Base-by-base conservation (phyloP, 306 rosid genomes). In the Elaeagnus macrophylla region DNA sequence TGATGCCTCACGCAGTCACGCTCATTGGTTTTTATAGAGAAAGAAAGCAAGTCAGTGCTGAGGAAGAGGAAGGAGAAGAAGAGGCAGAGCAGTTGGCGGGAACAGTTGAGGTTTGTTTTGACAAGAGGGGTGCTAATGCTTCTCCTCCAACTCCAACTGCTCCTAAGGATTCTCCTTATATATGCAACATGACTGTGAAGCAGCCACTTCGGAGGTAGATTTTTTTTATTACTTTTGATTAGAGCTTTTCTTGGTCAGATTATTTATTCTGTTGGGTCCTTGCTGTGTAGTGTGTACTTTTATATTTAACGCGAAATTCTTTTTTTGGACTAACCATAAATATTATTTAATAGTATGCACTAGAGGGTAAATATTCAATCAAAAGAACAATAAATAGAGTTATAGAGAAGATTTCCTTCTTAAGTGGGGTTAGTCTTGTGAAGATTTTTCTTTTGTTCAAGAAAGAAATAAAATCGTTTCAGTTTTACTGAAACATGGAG, bases 21-120 rank as follows among this genome's bases (percentile, higher is more conserved):
- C 83, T 91, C 51, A 60, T 91, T 41, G 97, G 82, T 18, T 86
- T 84, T 66, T 86, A 76, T 56, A 91, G 62, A 59, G 72, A 54
- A 46, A 60, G 17, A 15, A 57, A 63, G 13, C 35, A 61, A 36
- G 68, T 42, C 15, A 52, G 20, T 18, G 58, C 43, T 32, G 56
- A 18, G 9, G 67, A 12, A 10, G 74, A 51, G 18, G 71, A 56
- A 9, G 67, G 59, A 9, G 73, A 50, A 8, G 75, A 65, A 43
- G 43, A 66, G 18, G 56, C 14, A 8, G 61, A 70, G 43, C 45
- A 57, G 13, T 69, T 91, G 56, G 97, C 94, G 1, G 97, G 97
- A 40, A 91, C 97, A 1, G 97, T 91, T 56, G 97, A 91, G 68
- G 79, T 91, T 73, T 72, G 75, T 60, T 91, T 91, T 62, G 73